phyloP scores from a whole-genome alignment of 192 early-diverging fungal species.

The Podila verticillata region DNA sequence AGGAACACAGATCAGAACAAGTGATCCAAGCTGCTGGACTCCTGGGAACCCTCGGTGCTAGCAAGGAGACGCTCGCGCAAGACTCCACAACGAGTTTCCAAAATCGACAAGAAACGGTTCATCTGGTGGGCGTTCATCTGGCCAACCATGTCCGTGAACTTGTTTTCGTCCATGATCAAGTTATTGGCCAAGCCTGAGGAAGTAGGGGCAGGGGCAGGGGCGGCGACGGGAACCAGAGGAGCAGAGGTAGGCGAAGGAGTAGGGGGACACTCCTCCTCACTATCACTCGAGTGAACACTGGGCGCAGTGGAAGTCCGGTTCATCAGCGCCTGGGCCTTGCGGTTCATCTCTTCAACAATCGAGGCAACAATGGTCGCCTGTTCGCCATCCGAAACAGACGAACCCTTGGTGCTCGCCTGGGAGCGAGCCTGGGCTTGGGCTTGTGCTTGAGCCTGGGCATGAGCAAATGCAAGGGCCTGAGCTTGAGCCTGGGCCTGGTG shows the following conservation, averaged over 20 bases:
- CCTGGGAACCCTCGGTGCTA: slow-evolving; percentile 24
- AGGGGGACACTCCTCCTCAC: slow-evolving; percentile 26
- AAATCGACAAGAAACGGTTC: slow-evolving; percentile 60
- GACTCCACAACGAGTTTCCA: slow-evolving; percentile 64
- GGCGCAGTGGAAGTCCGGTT: neutral
- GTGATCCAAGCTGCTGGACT: slow-evolving; percentile 15
- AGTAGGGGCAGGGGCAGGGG: neutral
- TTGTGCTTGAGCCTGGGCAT: slow-evolving; percentile 38
- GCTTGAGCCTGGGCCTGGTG: slow-evolving; percentile 39
- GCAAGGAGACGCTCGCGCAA: slow-evolving; percentile 44
- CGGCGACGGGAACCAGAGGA: neutral
- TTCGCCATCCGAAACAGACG: neutral
- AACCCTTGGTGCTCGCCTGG: neutral
- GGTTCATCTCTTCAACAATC: slow-evolving; percentile 37
- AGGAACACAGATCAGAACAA: slow-evolving; percentile 13
- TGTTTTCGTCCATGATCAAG: slow-evolving; percentile 48
- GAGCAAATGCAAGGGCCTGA: slow-evolving; percentile 30
- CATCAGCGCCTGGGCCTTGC: slow-evolving; percentile 11
- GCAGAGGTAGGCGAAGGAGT: neutral
- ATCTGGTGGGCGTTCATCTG: slow-evolving; percentile 65
- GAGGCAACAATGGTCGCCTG: neutral
- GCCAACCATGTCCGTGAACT: slow-evolving; percentile 50
- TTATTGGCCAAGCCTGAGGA: slow-evolving; percentile 26
- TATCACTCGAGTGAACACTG: slow-evolving; percentile 9
- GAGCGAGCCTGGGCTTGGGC: neutral